Conservation (phyloP, 2,329 filamentous ascomycete species). For the Ophiostoma novo-ulmi region DNA sequence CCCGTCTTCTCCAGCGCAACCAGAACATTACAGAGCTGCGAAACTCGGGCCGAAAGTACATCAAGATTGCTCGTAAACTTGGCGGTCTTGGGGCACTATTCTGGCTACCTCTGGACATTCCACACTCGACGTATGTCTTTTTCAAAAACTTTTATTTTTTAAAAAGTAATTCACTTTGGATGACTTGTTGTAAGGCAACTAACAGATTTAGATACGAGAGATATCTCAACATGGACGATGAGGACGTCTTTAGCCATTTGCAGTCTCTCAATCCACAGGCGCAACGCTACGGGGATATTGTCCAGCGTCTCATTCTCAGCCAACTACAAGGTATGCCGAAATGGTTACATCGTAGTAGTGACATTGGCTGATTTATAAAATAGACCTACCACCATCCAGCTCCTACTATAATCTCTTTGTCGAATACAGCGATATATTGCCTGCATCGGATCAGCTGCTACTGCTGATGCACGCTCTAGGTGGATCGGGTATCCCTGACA, state of each 20-base stretch:
- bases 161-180: too few relatives aligned
- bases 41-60: constrained; percentile 35
- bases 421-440: constrained; percentile 31
- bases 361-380: background rate
- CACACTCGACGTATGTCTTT: constrained; percentile 33
- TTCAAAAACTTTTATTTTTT: background rate
- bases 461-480: constrained; percentile 30
- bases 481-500: constrained; percentile 27
- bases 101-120: constrained; percentile 35
- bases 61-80: constrained; percentile 34
- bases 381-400: constrained; percentile 5
- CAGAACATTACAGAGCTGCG: constrained; percentile 31
- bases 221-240: constrained; percentile 36
- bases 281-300: constrained; percentile 27
- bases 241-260: constrained; percentile 33
- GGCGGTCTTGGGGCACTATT: constrained; percentile 33
- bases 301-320: constrained; percentile 29
- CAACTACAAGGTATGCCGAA: constrained; percentile 15
- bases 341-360: background rate
- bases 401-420: constrained; percentile 28
- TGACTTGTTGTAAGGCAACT: background rate
- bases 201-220: constrained; percentile 32
- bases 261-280: constrained; percentile 25
- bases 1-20: constrained; percentile 27
- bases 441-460: constrained; percentile 29